Conservation (phyloP, 2,329 filamentous ascomycete species). For the Bisporella sp. region DNA sequence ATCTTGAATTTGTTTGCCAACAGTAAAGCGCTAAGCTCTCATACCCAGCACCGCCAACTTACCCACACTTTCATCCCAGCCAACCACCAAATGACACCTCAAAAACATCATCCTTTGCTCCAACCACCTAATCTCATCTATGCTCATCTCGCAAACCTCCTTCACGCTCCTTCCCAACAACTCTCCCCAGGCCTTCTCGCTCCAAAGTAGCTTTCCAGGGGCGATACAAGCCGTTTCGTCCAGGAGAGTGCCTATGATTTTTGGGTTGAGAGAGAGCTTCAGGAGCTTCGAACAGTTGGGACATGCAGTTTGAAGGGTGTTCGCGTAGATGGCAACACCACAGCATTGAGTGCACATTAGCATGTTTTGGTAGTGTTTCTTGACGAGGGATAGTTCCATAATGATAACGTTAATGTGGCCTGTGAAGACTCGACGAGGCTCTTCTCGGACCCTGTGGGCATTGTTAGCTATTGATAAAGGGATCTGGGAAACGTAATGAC, state of each 20-base stretch:
- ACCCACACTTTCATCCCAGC: constrained; percentile 36
- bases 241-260: constrained; percentile 32
- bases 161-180: constrained; percentile 37
- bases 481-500: not conserved
- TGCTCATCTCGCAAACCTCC: constrained; percentile 31
- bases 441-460: constrained; percentile 26
- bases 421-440: constrained; percentile 28
- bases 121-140: constrained; percentile 37
- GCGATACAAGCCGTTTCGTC: constrained; percentile 50
- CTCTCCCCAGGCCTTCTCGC: constrained; percentile 43
- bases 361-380: constrained; percentile 22
- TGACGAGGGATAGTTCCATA: constrained; percentile 21
- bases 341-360: constrained; percentile 41
- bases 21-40: not conserved
- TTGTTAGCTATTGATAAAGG: not conserved
- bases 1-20: no score
- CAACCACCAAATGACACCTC: constrained; percentile 47
- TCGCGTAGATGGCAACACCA: constrained; percentile 46
- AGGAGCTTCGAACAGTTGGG: constrained; percentile 29
- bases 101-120: constrained; percentile 45
- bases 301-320: constrained; percentile 32
- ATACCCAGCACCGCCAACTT: constrained; percentile 36
- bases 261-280: constrained; percentile 33
- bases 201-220: constrained; percentile 46
- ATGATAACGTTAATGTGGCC: constrained; percentile 31